These are phyloP conservation scores for Tricholoma saponaceum DNA, from an alignment of 768 basidiomycete species.

Conservation along the genomic window DNA sequence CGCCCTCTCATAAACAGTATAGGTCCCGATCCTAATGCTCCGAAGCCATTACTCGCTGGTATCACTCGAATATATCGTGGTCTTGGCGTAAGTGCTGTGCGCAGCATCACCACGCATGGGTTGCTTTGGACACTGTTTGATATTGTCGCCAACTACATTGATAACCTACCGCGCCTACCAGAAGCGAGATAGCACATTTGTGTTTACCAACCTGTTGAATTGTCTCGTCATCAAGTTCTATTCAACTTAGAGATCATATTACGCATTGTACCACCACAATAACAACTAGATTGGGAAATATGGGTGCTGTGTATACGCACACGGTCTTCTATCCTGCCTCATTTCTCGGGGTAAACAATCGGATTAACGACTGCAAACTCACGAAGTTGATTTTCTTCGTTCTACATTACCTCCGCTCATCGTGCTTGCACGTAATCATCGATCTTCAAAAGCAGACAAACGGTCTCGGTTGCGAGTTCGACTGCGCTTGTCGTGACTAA, in stretches of 20 bases:
- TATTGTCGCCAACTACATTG: slow-evolving; percentile 70
- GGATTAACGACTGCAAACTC: neutral
- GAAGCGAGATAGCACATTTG: slow-evolving; percentile 17
- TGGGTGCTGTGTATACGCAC: neutral
- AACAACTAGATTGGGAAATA: neutral
- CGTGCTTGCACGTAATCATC: slow-evolving; percentile 89
- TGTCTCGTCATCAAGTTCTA: slow-evolving; percentile 5
- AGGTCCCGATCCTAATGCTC: slow-evolving; percentile 79
- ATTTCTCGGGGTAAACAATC: neutral
- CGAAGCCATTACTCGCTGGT: slow-evolving; percentile 73
- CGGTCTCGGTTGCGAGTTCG: slow-evolving; percentile 95
- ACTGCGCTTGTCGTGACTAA: slow-evolving; percentile 94
- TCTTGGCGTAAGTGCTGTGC: slow-evolving; percentile 87
- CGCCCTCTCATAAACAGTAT: neutral
- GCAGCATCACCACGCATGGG: slow-evolving; percentile 92
- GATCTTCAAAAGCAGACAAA: slow-evolving; percentile 93
- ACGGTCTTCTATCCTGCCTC: neutral
- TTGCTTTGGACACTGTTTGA: slow-evolving; percentile 94
- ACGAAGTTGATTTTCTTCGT: neutral
- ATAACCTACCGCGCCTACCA: slow-evolving; percentile 37
- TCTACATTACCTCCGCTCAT: slow-evolving; percentile 21
- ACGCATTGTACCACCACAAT: slow-evolving; percentile 13
- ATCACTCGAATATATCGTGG: slow-evolving; percentile 87
- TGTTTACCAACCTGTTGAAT: slow-evolving; percentile 1
- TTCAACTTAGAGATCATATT: slow-evolving; percentile 15